phyloP scores from a whole-genome alignment of 1,284 basidiomycete genomes.

The Mycosarcoma mackinlayi region DNA sequence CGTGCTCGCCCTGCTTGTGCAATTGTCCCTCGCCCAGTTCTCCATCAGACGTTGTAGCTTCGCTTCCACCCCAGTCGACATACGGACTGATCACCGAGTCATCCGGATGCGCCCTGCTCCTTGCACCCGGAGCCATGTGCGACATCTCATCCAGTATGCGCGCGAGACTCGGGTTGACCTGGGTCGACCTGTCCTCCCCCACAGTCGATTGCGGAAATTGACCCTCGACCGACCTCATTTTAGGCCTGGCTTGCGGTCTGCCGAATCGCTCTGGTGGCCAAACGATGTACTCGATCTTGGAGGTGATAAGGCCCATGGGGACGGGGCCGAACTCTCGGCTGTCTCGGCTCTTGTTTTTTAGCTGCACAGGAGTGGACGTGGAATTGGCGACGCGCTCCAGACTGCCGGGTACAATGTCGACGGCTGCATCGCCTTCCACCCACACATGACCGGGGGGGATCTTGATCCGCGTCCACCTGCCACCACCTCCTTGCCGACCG shows the following conservation, averaged over 20 bases:
- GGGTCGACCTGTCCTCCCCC: slow-evolving; percentile 19
- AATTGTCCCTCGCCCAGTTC: slow-evolving; percentile 1
- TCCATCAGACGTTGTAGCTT: neutral
- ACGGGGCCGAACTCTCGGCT: slow-evolving; percentile 72
- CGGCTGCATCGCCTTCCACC: slow-evolving; percentile 73
- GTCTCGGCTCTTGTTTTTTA: slow-evolving; percentile 63
- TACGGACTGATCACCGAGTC: slow-evolving; percentile 50
- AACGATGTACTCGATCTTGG: slow-evolving; percentile 69
- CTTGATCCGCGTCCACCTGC: slow-evolving; percentile 46
- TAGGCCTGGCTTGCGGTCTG: slow-evolving; percentile 34
- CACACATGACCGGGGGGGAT: slow-evolving; percentile 69
- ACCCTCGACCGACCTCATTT: too few relatives aligned
- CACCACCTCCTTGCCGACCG: neutral
- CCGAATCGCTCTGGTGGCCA: slow-evolving; percentile 69
- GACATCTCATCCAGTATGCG: slow-evolving; percentile 43
- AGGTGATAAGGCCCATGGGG: slow-evolving; percentile 70
- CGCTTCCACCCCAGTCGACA: slow-evolving; percentile 24
- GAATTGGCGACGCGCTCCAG: slow-evolving; percentile 24
- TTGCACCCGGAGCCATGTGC: slow-evolving; percentile 4
- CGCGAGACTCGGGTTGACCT: slow-evolving; percentile 43
- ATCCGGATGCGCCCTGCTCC: slow-evolving; percentile 34
- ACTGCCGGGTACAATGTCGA: slow-evolving; percentile 38
- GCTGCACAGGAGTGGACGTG: slow-evolving; percentile 3
- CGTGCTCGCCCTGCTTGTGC: slow-evolving; percentile 1
- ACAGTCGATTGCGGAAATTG: slow-evolving; percentile 22